Evolutionary conservation across 331 rosid species (phyloP), one percentile per base, ranked within the genome.

Genomic region (Prunus yedoensis): DNA sequence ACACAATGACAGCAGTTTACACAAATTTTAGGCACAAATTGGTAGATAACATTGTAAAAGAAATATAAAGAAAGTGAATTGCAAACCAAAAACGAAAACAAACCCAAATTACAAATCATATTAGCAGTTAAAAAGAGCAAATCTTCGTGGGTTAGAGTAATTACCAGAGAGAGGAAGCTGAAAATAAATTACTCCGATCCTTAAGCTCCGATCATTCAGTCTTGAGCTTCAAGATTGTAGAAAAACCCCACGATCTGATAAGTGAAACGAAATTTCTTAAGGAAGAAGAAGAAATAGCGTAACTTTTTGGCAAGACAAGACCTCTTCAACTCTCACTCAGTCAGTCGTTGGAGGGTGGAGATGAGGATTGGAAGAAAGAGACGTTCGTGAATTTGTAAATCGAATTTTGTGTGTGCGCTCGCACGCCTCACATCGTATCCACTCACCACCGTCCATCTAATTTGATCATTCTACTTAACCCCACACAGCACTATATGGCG

Each of bases 311-410:
- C 21, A 7, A 15, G 32, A 61, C 68, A 47, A 46, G 78, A 59
- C 68, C 46, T 25, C 68, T 59, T 25, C 68, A 73, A 46, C 77
- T 28, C 68, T 58, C 68, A 71, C 58, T 61, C 49, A 12, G 17
- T 60, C 70, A 20, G 77, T 74, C 70, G 60, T 47, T n/a, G 70
- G 14, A 3, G 69, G n/a, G 32, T 32, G 7, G 25, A 16, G 68
- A 32, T 35, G 68, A 73, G 32, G 32, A 0, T 25, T 68, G 5
- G 20, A 8, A 7, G 20, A 60, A 21, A 4, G 61, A 70, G 64
- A 70, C 32, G 74, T 53, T 30, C 43, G 51, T 11, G 74, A 25
- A 18, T 50, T n/a, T 21, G 70, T n/a, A 1, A 74, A 20, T 46
- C 77, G 23, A 47, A 28, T n/a, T 4, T 4, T 7, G 30, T 4